phyloP scores from a whole-genome alignment of 2,329 filamentous ascomycete genomes.

The Diplodia scrobiculata region DNA sequence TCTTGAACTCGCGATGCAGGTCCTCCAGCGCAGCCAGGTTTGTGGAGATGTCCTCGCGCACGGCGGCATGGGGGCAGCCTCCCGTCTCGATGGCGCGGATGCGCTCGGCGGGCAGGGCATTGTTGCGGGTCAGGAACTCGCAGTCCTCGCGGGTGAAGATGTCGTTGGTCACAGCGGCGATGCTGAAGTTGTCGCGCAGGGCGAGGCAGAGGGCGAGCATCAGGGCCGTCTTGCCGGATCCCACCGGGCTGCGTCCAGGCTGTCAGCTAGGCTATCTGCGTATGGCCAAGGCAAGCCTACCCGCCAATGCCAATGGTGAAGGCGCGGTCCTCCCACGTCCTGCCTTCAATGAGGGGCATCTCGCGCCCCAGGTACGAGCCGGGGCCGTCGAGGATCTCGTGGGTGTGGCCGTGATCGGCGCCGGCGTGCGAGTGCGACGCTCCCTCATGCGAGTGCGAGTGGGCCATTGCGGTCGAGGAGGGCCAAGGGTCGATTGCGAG shows the following conservation, averaged over 20 bases:
- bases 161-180: conserved; percentile 97
- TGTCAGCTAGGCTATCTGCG: conserved; percentile 78
- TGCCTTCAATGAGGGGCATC: conserved; percentile 87
- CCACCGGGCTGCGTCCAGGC: conserved; percentile 73
- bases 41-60: conserved; percentile 92
- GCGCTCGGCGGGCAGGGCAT: conserved; percentile 76
- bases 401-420: conserved; percentile 85
- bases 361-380: conserved; percentile 87
- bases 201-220: conserved; percentile 91
- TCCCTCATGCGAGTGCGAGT: conserved; percentile 55
- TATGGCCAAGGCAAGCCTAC: conserved; percentile 54
- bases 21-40: conserved; percentile 93
- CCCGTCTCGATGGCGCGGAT: conserved; percentile 97
- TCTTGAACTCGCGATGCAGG: conserved; percentile 75
- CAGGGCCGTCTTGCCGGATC: conserved; percentile 93
- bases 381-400: conserved; percentile 92
- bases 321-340: conserved; percentile 83
- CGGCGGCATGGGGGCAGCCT: conserved; percentile 93
- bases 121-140: conserved; percentile 89
- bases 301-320: conserved; percentile 99
- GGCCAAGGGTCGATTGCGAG: not conserved
- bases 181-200: conserved; percentile 76
- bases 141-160: conserved; percentile 98
- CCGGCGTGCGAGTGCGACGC: conserved; percentile 49
- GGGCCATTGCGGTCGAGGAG: conserved; percentile 31